Evolutionary conservation across 225 moss, liverwort and hornwort species (phyloP).

Genomic region (Polytrichum commune): DNA sequence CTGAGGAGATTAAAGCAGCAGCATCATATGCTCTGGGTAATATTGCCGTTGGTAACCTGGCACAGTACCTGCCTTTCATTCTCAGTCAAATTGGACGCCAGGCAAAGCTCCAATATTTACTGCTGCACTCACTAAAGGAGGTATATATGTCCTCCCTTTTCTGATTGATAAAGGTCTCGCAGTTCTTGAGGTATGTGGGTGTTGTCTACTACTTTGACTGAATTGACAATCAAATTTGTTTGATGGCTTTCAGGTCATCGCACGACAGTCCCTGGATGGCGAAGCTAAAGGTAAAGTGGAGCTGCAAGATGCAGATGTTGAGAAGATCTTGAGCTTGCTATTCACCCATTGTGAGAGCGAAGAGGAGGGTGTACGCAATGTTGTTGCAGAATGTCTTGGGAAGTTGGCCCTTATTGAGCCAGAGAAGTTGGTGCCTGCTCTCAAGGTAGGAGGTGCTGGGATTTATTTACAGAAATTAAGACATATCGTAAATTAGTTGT

Average conservation of each 20-base stretch:
- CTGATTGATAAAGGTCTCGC: not conserved
- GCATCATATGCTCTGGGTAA: slow-evolving; percentile 68
- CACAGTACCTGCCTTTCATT: slow-evolving; percentile 64
- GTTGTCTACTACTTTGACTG: not conserved
- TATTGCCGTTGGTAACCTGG: slow-evolving; percentile 62
- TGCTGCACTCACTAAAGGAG: slow-evolving; percentile 65
- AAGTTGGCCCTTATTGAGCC: slow-evolving; percentile 70
- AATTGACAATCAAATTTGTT: not conserved
- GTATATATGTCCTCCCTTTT: slow-evolving; percentile 13
- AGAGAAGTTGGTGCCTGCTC: slow-evolving; percentile 57
- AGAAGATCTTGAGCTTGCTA: slow-evolving; percentile 60
- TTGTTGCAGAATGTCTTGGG: slow-evolving; percentile 68
- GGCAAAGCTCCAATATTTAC: slow-evolving; percentile 60
- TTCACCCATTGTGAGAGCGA: slow-evolving; percentile 72
- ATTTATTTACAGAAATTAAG: not conserved
- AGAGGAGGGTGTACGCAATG: slow-evolving; percentile 72
- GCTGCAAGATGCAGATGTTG: slow-evolving; percentile 59
- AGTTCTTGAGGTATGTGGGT: not conserved
- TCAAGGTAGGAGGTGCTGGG: slow-evolving; percentile 33
- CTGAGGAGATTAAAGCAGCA: slow-evolving; percentile 67
- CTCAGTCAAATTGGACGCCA: slow-evolving; percentile 63
- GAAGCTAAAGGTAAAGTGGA: slow-evolving; percentile 47
- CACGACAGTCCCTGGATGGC: slow-evolving; percentile 60
- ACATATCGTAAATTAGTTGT: too few relatives aligned
- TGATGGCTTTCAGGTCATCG: slow-evolving; percentile 42